Base-by-base conservation (phyloP, 2,329 filamentous ascomycete species). In the Karstenula rhodostoma region DNA sequence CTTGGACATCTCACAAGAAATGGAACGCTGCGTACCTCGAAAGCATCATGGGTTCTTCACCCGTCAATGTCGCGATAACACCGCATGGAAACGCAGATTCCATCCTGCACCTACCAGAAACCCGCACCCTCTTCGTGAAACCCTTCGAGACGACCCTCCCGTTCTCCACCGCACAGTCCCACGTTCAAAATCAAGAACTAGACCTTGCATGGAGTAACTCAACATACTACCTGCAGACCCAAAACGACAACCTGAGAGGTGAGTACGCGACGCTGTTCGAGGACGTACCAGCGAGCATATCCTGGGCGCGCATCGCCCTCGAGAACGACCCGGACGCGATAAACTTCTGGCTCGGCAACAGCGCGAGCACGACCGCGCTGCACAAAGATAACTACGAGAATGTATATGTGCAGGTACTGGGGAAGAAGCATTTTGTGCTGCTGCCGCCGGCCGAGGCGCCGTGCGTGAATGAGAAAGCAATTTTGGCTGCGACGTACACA, bases 361-460 rank as follows among this genome's bases (percentile, higher is more conserved):
- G 87, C 1, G 82, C 81, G 40, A 91, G 88, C 27, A 83, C 86
- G 1, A 94, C 91, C 0, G 89, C 90, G 0, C 76, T 94, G 56
- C 92, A 95, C 79, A 91, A 90, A 70, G 92, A 95, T 78, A 91
- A 91, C 69, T 94, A 94, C 75, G 91, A 95, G 76, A 95, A 95
- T 73, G 84, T 95, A 0, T 95, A 94, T 74, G 89, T 92, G 1
- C 91, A 94, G 70, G 77, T 94, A 15, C 76, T 87, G 0, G 92
- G 92, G 0, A 79, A 80, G 58, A 95, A 95, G 74, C 87, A 91
- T 67, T 95, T 95, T 67, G 84, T 89, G 0, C 81, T 95, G 1
- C 77, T 95, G 1, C 89, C 92, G n/a, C 88, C 91, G 0, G 75
- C 90, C 1, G 90, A 87, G 63, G 85, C 89, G 66, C 83, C 89